Base-by-base conservation (phyloP, 208 protist genomes). In the Trypanosomatidae sp. region DNA sequence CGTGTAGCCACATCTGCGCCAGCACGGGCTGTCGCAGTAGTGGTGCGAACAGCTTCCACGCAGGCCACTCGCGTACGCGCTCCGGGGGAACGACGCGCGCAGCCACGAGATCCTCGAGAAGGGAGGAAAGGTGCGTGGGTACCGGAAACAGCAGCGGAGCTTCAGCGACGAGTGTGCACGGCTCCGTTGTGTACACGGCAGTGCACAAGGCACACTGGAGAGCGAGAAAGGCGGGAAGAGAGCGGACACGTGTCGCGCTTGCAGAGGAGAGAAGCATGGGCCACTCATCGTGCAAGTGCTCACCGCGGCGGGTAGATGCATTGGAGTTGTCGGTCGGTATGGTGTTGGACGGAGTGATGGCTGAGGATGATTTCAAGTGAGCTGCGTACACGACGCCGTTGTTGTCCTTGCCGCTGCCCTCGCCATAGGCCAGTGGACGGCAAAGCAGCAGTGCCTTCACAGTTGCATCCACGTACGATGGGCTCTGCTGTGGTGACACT, bases 1-100 rank as follows among this genome's bases (percentile, higher is more conserved):
- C 56, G 49, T 70, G 60, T 49, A 87, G 73, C 86, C 86, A 91
- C 25, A 25, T n/a, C 3, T 68, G 30, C 3, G 73, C 80, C 19
- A 91, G 43, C 15, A 72, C 62, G 7, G 73, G 76, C 25, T 67
- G 41, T 2, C 50, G 59, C n/a, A 78, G 66, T 19, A 78, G 56
- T 7, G 66, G 59, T 47, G 8, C 22, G 22, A 68, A 71, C 43
- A 78, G 50, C 12, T 47, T 56, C 74, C 74, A 78, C 58, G 68
- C 74, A 15, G 67, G 74, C 44, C 58, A 44, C 55, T 73, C 58
- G 47, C 69, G 58, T 25, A 73, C 58, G n/a, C 39, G 13, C 2
- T 46, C 58, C 4, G 49, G 33, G 1, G 55, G 47, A 17, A 9
- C 36, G 17, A 13, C 36, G 47, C 33, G 70, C 17, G 28, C 60